Evolutionary conservation across 2,329 filamentous ascomycete genomes (phyloP), one percentile per base, ranked within the genome.

Genomic region (Zarea fungicola): DNA sequence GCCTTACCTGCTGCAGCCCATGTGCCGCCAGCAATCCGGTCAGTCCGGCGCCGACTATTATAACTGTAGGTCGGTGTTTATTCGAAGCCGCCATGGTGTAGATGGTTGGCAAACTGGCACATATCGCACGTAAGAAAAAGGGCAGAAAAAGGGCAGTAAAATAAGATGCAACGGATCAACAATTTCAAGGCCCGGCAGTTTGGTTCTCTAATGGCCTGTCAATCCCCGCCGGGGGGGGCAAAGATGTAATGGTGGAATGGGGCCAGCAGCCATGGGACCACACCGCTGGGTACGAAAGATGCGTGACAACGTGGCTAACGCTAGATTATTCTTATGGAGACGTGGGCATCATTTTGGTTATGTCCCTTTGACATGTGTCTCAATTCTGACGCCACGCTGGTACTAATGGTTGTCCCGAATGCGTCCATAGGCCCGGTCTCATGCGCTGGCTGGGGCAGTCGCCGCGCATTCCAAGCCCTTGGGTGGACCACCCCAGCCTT

Each of bases 11-110:
- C n/a, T 57, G 58, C 28, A 69, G 52, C 4, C 61, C 66, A n/a
- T 69, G 66, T 5, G 65, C 66, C 6, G 57, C 55, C n/a, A 68
- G 56, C 18, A 69, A 52, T 6, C 66, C 66, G 5, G 65, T 67
- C 31, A 69, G 56, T n/a, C 66, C 66, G 19, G 66, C 62, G 11
- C 66, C 66, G 19, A 72, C 54, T 18, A 48, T 42, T 14, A 48
- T n/a, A 10, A 48, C 23, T 6, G 23, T 7, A 11, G 46, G 37
- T 36, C 31, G 22, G n/a, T 42, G 29, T 7, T 26, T 36, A 14
- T 40, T 48, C 36, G 44, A 19, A 9, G 28, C 28, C 2, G 29
- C 23, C 43, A 46, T 37, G 22, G 19, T 11, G 22, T 22, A 22
- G 45, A 8, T 39, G 22, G 10, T 11, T 39, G 25, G 26, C 22